Base-by-base conservation (phyloP, 23 red algal genomes). In the Agarophyton chilense region DNA sequence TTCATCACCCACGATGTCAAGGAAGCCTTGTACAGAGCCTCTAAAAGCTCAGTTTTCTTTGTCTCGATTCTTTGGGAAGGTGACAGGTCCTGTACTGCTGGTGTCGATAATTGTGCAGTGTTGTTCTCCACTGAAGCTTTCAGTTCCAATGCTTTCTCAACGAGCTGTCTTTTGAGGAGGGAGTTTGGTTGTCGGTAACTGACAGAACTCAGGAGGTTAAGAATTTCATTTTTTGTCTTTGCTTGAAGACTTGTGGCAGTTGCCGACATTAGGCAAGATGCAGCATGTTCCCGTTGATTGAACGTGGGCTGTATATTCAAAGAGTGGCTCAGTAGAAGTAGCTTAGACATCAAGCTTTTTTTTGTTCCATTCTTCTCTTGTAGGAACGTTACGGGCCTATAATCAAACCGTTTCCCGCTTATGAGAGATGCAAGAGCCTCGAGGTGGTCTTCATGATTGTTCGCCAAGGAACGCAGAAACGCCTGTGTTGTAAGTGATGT, bases 1-100 rank as follows among this genome's bases (percentile, higher is more conserved):
- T 84, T 84, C 81, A 84, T 84, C 5, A 63, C 36, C 56, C 81
- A 84, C 5, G 81, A n/a, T 52, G 17, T 49, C 45, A 72, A 42
- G 26, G 58, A 84, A 4, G 58, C 57, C 24, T 67, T 34, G 43
- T 70, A 70, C 31, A 84, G 25, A 24, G 3, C 3, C 34, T 63
- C 49, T 51, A 52, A 57, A 9, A 56, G 38, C 38, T 57, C 24
- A 79, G 26, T 13, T 36, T 79, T 63, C 11, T 81, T 81, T 38
- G 31, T 13, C 1, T 10, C 35, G 2, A 43, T 35, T 44, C 35
- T 72, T 35, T 72, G 6, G 10, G 25, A 8, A 12, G 26, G n/a
- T 24, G 36, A 16, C 36, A 72, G 7, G 14, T 35, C 24, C 4
- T 72, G 25, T 24, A n/a, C n/a, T n/a, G n/a, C n/a, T n/a, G n/a